Percentiles rank a stretch among this genome's conserved stretches.
These are phyloP conservation scores for Aspergillus pseudoviridinutans DNA, from an alignment of 2,329 filamentous ascomycete genomes.

Conservation along the genomic window DNA sequence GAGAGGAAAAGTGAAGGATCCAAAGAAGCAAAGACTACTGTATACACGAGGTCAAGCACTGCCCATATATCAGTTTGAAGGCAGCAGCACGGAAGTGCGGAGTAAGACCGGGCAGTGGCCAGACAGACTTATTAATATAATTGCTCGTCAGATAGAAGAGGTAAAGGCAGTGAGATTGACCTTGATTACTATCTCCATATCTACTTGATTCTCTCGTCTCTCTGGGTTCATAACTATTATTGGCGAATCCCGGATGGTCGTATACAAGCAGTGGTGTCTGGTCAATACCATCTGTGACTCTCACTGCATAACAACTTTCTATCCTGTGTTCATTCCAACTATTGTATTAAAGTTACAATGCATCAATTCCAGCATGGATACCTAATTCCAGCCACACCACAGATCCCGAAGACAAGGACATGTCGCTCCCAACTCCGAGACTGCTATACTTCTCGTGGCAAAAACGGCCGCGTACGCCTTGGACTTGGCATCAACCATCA, in stretches of 20 bases:
- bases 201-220: neutral
- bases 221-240: too few relatives aligned
- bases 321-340: too few relatives aligned
- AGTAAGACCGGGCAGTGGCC: too few relatives aligned
- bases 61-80: too few relatives aligned
- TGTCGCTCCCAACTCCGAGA: neutral
- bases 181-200: too few relatives aligned
- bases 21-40: too few relatives aligned
- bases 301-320: neutral
- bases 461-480: slow-evolving; percentile 7
- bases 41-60: too few relatives aligned
- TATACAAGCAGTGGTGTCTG: neutral
- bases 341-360: neutral
- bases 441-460: neutral
- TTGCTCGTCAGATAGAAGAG: neutral
- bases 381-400: neutral
- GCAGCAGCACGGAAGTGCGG: too few relatives aligned
- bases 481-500: neutral
- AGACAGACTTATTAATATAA: neutral
- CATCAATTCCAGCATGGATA: neutral
- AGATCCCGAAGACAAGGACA: too few relatives aligned
- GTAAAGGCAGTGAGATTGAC: neutral
- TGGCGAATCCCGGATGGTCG: too few relatives aligned
- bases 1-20: too few relatives aligned
- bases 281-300: neutral